Conservation (phyloP, 345 rosid species). For the Bretschneidera sinensis region DNA sequence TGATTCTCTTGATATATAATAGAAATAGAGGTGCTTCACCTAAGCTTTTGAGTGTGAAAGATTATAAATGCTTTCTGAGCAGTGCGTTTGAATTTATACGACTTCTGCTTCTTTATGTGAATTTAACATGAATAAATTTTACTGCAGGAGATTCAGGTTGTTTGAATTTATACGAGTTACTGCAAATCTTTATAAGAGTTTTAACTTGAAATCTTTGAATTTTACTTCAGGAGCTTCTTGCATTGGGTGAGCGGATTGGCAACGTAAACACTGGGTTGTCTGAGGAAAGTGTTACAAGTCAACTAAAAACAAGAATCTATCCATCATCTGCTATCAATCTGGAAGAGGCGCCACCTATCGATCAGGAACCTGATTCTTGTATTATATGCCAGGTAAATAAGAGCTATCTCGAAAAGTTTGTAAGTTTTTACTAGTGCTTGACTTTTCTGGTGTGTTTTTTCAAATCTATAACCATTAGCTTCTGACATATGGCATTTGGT, state of each 20-base stretch:
- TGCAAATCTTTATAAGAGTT: neutral
- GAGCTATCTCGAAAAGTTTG: neutral
- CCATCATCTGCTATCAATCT: constrained; percentile 39
- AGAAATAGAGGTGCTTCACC: neutral
- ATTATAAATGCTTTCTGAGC: neutral
- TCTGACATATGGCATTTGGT: constrained; percentile 1
- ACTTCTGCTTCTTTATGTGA: neutral
- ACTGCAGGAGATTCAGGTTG: constrained; percentile 78
- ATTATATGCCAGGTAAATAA: constrained; percentile 77
- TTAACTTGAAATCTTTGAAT: neutral
- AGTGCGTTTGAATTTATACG: too few relatives aligned
- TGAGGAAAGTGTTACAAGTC: constrained; percentile 42
- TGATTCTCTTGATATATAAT: too few relatives aligned
- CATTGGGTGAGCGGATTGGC: constrained; percentile 77
- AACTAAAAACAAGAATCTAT: constrained; percentile 48
- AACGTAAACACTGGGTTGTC: constrained; percentile 76
- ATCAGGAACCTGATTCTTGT: constrained; percentile 63
- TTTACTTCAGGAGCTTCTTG: constrained; percentile 68
- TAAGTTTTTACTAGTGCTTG: neutral
- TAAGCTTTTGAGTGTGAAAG: neutral
- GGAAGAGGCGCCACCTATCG: constrained; percentile 51
- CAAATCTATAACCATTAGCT: neutral
- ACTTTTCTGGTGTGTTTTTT: neutral
- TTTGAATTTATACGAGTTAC: too few relatives aligned
- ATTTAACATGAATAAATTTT: neutral